Evolutionary conservation across 177 flowering plant species (phyloP).

Genomic region (Telopea speciosissima): DNA sequence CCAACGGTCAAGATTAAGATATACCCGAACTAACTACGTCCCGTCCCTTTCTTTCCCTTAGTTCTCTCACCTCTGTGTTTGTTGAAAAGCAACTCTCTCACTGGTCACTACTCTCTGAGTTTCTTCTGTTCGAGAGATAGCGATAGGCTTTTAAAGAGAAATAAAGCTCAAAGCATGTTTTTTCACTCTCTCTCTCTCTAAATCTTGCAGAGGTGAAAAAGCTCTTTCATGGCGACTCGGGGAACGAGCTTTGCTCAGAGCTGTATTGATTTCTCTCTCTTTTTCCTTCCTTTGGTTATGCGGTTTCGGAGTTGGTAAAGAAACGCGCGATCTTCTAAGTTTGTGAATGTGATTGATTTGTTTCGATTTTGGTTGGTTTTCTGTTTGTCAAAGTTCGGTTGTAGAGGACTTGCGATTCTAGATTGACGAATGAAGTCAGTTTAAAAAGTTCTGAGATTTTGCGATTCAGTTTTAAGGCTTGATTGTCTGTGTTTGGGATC

Average conservation of each 20-base stretch:
- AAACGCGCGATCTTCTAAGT: constrained; percentile 13
- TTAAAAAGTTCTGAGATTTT: background rate
- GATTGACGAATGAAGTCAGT: background rate
- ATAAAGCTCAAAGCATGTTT: background rate
- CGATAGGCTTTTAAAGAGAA: constrained; percentile 9
- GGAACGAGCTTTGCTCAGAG: constrained; percentile 7
- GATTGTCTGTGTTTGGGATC: background rate
- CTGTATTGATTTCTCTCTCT: constrained; percentile 1
- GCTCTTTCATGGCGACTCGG: constrained; percentile 14
- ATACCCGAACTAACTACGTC: constrained; percentile 15
- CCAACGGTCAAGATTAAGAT: constrained; percentile 2
- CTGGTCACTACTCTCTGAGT: background rate
- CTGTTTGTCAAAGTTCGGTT: too few species aligned
- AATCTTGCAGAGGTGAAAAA: background rate
- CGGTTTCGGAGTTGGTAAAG: constrained; percentile 7
- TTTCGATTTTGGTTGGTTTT: constrained; percentile 6
- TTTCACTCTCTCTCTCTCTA: background rate
- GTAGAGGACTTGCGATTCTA: background rate
- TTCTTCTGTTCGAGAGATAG: constrained; percentile 6
- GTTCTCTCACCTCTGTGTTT: background rate
- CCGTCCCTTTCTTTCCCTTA: background rate
- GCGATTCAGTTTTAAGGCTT: background rate
- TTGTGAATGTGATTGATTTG: background rate
- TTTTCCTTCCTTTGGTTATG: background rate
- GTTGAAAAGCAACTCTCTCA: constrained; percentile 12